A percentile compares a stretch with the other conserved stretches of the same genome.
Conservation (phyloP, 495 filamentous ascomycete species). For the Antarctomyces pellizariae region DNA sequence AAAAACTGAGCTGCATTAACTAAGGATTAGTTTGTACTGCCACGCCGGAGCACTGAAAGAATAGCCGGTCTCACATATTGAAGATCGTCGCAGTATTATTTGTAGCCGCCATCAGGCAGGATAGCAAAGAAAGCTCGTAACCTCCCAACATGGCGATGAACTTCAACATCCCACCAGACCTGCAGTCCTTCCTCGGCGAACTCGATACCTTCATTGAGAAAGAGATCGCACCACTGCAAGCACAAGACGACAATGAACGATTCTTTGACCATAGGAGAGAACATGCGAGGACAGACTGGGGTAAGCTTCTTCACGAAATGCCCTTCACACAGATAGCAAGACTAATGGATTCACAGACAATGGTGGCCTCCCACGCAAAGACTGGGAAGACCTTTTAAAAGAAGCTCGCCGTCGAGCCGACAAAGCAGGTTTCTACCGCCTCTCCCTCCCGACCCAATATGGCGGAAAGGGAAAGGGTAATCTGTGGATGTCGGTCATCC, state of each 20-base stretch:
- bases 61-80: too few species aligned
- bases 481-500: constrained; percentile 35
- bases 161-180: constrained; percentile 26
- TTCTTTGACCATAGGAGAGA: constrained; percentile 40
- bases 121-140: constrained; percentile 1
- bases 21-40: too few species aligned
- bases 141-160: constrained; percentile 18
- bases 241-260: constrained; percentile 26
- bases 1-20: too few species aligned
- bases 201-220: constrained; percentile 30
- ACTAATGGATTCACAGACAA: too few species aligned
- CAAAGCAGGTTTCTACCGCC: constrained; percentile 30
- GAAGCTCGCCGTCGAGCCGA: constrained; percentile 23
- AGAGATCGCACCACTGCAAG: constrained; percentile 27
- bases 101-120: too few species aligned
- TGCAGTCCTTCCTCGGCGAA: constrained; percentile 19
- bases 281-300: constrained; percentile 30
- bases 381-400: constrained; percentile 29
- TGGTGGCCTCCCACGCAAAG: constrained; percentile 25
- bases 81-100: too few species aligned
- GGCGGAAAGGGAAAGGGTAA: constrained; percentile 27
- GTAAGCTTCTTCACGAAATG: constrained; percentile 4
- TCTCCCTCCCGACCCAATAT: constrained; percentile 27
- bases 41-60: too few species aligned
- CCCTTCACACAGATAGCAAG: too few species aligned